phyloP scores from a whole-genome alignment of 2,329 filamentous ascomycete genomes.

The Magnaporthales sp. region DNA sequence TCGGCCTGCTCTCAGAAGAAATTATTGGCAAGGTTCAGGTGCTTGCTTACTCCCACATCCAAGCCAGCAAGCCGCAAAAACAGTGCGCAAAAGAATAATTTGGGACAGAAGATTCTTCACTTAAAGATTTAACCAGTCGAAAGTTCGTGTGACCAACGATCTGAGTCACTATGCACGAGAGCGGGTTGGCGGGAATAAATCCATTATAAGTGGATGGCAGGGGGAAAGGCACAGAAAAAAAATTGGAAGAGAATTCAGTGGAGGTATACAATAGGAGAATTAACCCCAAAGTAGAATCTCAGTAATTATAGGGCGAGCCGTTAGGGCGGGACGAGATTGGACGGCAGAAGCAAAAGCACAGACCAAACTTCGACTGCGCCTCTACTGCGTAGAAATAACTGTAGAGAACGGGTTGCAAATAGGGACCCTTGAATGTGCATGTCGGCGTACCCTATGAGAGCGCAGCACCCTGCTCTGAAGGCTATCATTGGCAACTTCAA shows the following conservation, averaged over 20 bases:
- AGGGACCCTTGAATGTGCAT: constrained; percentile 26
- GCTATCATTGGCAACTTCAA: constrained; percentile 22
- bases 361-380: not conserved
- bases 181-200: not conserved
- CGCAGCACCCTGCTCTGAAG: constrained; percentile 15
- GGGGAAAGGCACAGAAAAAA: not conserved
- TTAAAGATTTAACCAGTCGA: not conserved
- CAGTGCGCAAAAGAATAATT: too few species aligned
- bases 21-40: not conserved
- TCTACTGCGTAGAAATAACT: not conserved
- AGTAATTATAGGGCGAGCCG: not conserved
- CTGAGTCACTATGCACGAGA: not conserved
- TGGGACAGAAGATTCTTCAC: not conserved
- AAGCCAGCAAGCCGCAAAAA: not conserved
- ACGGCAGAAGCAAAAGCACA: constrained; percentile 1
- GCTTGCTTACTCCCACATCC: not conserved
- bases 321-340: constrained; percentile 3
- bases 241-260: not conserved
- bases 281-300: not conserved
- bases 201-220: not conserved
- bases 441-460: constrained; percentile 26
- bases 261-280: not conserved
- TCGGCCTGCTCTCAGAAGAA: not conserved
- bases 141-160: not conserved
- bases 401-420: not conserved